Base-by-base conservation (phyloP, 108 stramenopile genomes). In the Cylindrotheca closterium region DNA sequence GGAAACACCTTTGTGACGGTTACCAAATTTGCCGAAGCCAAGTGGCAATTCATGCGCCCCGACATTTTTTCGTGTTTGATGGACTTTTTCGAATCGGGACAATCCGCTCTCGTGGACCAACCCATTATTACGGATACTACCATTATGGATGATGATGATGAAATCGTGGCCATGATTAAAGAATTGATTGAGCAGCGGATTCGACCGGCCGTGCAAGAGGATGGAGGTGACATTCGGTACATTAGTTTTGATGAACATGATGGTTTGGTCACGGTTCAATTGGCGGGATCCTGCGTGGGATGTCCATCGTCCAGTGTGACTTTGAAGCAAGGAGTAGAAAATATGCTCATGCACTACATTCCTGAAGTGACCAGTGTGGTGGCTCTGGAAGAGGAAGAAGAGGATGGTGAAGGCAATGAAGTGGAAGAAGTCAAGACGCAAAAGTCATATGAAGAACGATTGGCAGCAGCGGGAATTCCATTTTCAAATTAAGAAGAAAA, bases 261-360 rank as follows among this genome's bases (percentile, higher is more conserved):
- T 1, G 95, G 95, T 4, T 65, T 95, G 29, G 94, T 96, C 17
- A 80, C 81, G 12, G 89, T 95, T 12, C 63, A 79, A 65, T 57
- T 92, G 7, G 88, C 88, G 0, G 99, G 99, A 17, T 79, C 83
- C 49, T 99, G 99, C 79, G 95, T 96, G 0, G 99, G 98, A 5
- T 99, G 99, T 65, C 99, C 99, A 26, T 82, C 79, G 34, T 92
- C 92, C 24, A 79, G 89, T 58, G 93, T 98, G 17, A 99, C 99
- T 2, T 80, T 99, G 61, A 96, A 96, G 80, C 83, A 96, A 54
- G 99, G 99, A 4, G 99, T 99, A 5, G 99, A 99, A 78, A 98
- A 97, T 70, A 99, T 99, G 99, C 71, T 99, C 37, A 97, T 96
- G 98, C 99, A 99, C 77, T 99, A 99, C 72, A 92, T 99, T 47